These are phyloP conservation scores for Rhodotorula sp. DNA, from an alignment of 1,284 basidiomycete species.

Conservation along the genomic window DNA sequence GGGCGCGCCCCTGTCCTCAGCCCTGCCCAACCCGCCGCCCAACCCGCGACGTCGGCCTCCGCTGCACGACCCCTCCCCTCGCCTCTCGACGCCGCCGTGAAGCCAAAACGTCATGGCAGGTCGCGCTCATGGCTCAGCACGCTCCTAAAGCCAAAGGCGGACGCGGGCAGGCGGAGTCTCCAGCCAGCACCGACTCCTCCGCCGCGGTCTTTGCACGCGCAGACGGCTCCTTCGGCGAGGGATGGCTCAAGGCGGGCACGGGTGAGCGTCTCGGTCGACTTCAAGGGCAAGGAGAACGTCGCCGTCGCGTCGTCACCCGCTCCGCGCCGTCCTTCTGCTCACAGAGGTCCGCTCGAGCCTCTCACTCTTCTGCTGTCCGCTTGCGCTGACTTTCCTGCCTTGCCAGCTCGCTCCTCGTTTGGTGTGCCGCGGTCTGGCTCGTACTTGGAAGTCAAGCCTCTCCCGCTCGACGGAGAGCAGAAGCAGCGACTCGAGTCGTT, in stretches of 20 bases:
- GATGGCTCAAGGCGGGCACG: neutral
- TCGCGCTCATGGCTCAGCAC: neutral
- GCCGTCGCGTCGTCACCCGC: neutral
- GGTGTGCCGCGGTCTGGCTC: neutral
- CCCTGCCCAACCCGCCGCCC: neutral
- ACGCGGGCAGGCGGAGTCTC: neutral
- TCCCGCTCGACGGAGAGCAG: slow-evolving; percentile 2
- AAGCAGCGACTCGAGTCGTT: neutral
- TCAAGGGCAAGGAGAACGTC: slow-evolving; percentile 1
- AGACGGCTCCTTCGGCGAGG: neutral
- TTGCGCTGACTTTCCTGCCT: neutral
- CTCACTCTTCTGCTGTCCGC: neutral
- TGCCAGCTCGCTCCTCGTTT: neutral
- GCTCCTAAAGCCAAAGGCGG: neutral
- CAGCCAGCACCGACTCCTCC: neutral
- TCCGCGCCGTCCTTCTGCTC: no score
- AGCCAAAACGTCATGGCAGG: neutral
- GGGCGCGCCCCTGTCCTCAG: neutral
- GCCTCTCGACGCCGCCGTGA: neutral
- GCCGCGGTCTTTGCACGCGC: neutral
- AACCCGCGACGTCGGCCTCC: neutral
- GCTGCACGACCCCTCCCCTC: neutral
- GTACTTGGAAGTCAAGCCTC: neutral
- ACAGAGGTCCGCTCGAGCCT: neutral
- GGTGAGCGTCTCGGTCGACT: neutral